These are phyloP conservation scores for Flueggea neowawraea DNA, from an alignment of 441 rosid genomes.

Conservation along the genomic window DNA sequence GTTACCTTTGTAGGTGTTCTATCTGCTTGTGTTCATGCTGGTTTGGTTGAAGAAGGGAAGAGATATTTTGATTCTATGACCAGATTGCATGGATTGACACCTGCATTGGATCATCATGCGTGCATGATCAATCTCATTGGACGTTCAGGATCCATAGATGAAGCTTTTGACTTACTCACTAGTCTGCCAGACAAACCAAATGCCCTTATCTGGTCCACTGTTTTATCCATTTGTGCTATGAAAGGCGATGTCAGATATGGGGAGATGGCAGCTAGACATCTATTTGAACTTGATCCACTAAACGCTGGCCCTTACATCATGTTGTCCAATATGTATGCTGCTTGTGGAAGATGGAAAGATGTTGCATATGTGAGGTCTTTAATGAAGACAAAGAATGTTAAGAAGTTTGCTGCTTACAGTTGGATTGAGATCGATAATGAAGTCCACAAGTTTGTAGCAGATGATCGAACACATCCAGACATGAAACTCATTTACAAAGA, in stretches of 20 bases:
- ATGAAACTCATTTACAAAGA: slow-evolving; percentile 38
- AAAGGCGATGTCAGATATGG: slow-evolving; percentile 43
- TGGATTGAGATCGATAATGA: slow-evolving; percentile 72
- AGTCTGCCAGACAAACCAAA: slow-evolving; percentile 15
- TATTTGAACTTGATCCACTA: slow-evolving; percentile 52
- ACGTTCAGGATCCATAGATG: too few relatives aligned
- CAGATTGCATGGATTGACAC: slow-evolving; percentile 31
- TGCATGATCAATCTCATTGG: too few relatives aligned
- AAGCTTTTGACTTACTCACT: too few relatives aligned
- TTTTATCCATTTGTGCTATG: slow-evolving; percentile 66
- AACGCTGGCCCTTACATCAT: slow-evolving; percentile 73
- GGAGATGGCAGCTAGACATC: slow-evolving; percentile 45
- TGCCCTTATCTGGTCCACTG: slow-evolving; percentile 56
- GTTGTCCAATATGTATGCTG: slow-evolving; percentile 72
- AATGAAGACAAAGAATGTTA: slow-evolving; percentile 66
- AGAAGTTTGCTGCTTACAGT: slow-evolving; percentile 82
- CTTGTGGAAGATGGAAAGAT: slow-evolving; percentile 68
- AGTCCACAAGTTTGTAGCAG: slow-evolving; percentile 70
- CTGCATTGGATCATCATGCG: too few relatives aligned
- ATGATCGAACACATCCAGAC: slow-evolving; percentile 54
- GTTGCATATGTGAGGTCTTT: slow-evolving; percentile 58
- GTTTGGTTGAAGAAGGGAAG: slow-evolving; percentile 72
- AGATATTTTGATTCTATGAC: slow-evolving; percentile 38
- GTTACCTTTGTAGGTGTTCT: slow-evolving; percentile 70
- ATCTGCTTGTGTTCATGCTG: slow-evolving; percentile 83